A percentile compares a stretch with the other conserved stretches of the same genome.
These are phyloP conservation scores for Termitomyces eurrhizus DNA, from an alignment of 768 basidiomycete genomes.

Conservation along the genomic window DNA sequence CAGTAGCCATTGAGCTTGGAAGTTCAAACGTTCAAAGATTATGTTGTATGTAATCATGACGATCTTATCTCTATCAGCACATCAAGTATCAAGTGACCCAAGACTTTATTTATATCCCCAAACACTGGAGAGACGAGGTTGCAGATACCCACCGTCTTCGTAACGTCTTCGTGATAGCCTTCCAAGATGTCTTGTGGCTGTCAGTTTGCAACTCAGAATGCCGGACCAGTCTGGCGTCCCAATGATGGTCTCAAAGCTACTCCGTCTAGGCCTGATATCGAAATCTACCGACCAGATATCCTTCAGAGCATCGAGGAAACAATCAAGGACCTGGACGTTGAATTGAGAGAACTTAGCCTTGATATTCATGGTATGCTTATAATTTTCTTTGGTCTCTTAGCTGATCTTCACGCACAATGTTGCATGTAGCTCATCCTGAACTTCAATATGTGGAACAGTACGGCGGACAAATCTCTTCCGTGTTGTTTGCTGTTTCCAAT, in stretches of 20 bases:
- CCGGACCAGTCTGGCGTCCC: conserved; percentile 39
- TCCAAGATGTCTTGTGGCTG: conserved; percentile 14
- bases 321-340: conserved; percentile 48
- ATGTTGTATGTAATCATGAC: background rate
- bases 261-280: conserved; percentile 27
- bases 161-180: background rate
- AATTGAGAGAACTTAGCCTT: conserved; percentile 58
- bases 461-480: conserved; percentile 19
- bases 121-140: background rate
- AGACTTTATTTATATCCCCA: background rate
- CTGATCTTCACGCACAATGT: background rate
- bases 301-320: conserved; percentile 55
- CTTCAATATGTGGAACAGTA: conserved; percentile 65
- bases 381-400: background rate
- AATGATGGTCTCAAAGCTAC: conserved; percentile 27
- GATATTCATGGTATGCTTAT: conserved; percentile 61
- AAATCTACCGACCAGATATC: conserved; percentile 53
- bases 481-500: background rate
- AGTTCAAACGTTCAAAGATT: background rate
- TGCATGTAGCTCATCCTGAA: conserved; percentile 60
- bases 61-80: conserved; percentile 4
- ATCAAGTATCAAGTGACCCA: background rate
- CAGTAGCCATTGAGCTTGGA: conserved; percentile 23
- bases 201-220: conserved; percentile 6
- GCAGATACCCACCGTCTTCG: background rate